Evolutionary conservation across 1,284 basidiomycete genomes (phyloP).

Genomic region (Sparassis latifolia): DNA sequence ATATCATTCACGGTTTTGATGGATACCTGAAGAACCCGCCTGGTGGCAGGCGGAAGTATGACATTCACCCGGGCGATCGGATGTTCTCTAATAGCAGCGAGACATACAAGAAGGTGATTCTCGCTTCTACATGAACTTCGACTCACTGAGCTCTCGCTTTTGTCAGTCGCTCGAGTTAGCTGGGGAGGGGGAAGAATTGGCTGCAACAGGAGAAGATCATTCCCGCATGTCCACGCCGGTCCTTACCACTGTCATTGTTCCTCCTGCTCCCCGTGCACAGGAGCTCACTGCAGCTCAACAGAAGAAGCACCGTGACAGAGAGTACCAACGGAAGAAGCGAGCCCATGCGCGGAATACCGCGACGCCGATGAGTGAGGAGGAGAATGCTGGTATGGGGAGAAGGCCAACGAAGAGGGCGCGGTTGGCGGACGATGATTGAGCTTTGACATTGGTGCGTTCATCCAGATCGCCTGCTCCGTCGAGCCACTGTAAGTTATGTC

Average conservation of each 20-base stretch:
- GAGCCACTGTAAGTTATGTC: no score
- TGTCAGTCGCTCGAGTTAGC: constrained; percentile 63
- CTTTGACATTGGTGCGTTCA: no score
- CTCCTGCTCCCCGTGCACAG: constrained; percentile 58
- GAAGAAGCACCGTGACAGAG: constrained; percentile 66
- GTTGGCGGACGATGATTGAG: constrained; percentile 47
- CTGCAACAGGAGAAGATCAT: constrained; percentile 49
- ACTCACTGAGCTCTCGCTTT: neutral
- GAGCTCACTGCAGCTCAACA: constrained; percentile 63
- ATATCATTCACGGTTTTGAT: constrained; percentile 79
- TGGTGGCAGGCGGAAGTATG: constrained; percentile 58
- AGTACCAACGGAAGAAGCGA: constrained; percentile 70
- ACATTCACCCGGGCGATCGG: constrained; percentile 68
- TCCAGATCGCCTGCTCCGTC: no score
- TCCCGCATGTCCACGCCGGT: constrained; percentile 51
- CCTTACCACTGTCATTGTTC: constrained; percentile 65
- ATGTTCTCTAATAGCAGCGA: constrained; percentile 74
- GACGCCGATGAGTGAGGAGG: constrained; percentile 59
- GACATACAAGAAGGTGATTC: constrained; percentile 61
- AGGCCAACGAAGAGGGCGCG: constrained; percentile 57
- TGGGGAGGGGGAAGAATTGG: constrained; percentile 66
- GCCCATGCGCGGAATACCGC: constrained; percentile 52
- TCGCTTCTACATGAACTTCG: constrained; percentile 18
- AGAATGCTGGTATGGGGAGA: constrained; percentile 47
- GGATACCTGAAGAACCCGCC: constrained; percentile 75